phyloP scores from a whole-genome alignment of 2,329 filamentous ascomycete genomes.

The Cladosporium sp. region DNA sequence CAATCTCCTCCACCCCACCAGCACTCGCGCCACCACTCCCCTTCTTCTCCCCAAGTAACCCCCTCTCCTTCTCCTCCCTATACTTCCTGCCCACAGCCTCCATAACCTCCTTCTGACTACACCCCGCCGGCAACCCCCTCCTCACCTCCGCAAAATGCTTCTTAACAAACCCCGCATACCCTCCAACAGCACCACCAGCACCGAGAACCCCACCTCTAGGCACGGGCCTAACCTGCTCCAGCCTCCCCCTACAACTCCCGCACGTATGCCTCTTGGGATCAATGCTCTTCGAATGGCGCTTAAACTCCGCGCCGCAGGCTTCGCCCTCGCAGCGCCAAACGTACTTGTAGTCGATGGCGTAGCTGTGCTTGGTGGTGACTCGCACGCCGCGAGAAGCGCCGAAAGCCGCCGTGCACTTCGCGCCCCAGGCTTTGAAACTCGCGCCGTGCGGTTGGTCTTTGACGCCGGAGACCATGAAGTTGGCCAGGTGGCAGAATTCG shows the following conservation, averaged over 20 bases:
- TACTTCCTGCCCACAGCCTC: slow-evolving; percentile 61
- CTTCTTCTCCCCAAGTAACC: not conserved
- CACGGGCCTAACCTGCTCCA: slow-evolving; percentile 76
- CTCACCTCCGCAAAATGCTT: slow-evolving; percentile 62
- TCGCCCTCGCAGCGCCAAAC: slow-evolving; percentile 66
- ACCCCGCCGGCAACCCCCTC: slow-evolving; percentile 49
- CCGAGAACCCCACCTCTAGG: slow-evolving; percentile 46
- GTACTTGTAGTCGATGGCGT: slow-evolving; percentile 90
- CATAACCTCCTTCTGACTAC: slow-evolving; percentile 66
- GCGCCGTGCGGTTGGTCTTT: slow-evolving; percentile 75
- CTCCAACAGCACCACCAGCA: slow-evolving; percentile 34
- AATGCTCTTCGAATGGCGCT: slow-evolving; percentile 82
- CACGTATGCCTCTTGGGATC: slow-evolving; percentile 69
- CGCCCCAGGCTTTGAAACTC: slow-evolving; percentile 77
- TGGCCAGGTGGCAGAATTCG: slow-evolving; percentile 92
- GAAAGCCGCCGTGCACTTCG: slow-evolving; percentile 55
- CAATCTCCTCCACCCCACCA: slow-evolving; percentile 18
- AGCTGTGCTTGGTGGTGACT: slow-evolving; percentile 86
- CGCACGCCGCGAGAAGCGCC: slow-evolving; percentile 54
- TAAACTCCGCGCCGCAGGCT: slow-evolving; percentile 66
- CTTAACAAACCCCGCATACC: slow-evolving; percentile 61
- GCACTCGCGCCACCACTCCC: not conserved
- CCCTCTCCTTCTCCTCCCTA: slow-evolving; percentile 43
- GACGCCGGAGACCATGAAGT: slow-evolving; percentile 79
- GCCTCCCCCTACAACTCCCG: slow-evolving; percentile 62